phyloP scores from a whole-genome alignment of 805 yeast genomes.

The Cephaloascus albidus region DNA sequence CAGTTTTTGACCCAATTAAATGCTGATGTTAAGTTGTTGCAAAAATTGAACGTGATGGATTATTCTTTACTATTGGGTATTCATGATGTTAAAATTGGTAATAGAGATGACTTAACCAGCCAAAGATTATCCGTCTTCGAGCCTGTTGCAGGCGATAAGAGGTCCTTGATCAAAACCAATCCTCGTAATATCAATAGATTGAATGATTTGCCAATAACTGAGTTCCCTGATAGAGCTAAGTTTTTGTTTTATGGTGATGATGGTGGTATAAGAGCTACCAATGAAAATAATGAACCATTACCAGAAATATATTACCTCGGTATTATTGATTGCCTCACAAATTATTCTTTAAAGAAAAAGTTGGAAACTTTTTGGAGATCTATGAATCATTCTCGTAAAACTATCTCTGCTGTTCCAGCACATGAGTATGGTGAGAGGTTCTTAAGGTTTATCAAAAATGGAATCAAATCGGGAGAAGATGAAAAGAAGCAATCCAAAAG shows the following conservation, averaged over 20 bases:
- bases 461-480: slow-evolving; percentile 7
- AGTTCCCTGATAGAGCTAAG: slow-evolving; percentile 37
- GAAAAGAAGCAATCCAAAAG: slow-evolving; percentile 4
- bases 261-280: slow-evolving; percentile 78
- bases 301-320: slow-evolving; percentile 81
- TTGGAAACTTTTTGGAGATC: slow-evolving; percentile 84
- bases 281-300: slow-evolving; percentile 48
- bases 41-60: slow-evolving; percentile 85
- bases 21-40: slow-evolving; percentile 64
- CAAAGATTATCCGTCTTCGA: slow-evolving; percentile 34
- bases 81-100: slow-evolving; percentile 63
- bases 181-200: slow-evolving; percentile 31
- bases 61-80: slow-evolving; percentile 85
- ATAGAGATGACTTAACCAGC: slow-evolving; percentile 20
- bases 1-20: slow-evolving; percentile 61
- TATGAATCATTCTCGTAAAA: slow-evolving; percentile 53
- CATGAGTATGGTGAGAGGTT: slow-evolving; percentile 85
- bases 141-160: slow-evolving; percentile 27
- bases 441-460: slow-evolving; percentile 49
- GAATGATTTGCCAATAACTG: slow-evolving; percentile 32
- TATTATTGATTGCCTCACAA: slow-evolving; percentile 87
- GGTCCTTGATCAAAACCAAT: slow-evolving; percentile 31
- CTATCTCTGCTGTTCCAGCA: slow-evolving; percentile 88
- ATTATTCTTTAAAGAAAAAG: slow-evolving; percentile 62
- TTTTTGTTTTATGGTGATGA: slow-evolving; percentile 65